Evolutionary conservation across 1,284 basidiomycete genomes (phyloP), one percentile per base, ranked within the genome.

Genomic region (Sporisorium iseilematis-ciliati): DNA sequence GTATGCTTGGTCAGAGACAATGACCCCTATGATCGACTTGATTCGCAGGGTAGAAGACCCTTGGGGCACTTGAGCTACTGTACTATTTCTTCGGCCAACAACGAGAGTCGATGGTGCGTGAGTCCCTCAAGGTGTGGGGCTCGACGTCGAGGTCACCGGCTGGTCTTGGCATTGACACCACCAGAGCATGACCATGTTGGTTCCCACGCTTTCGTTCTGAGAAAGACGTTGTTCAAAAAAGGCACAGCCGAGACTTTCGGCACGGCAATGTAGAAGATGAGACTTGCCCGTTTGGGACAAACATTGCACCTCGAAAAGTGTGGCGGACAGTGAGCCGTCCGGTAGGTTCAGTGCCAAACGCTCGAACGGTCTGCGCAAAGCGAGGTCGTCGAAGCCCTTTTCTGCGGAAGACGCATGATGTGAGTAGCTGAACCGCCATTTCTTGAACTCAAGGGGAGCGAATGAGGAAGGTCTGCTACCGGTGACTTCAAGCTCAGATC

Each of bases 111-210:
- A 53, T 59, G 56, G 60, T 55, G 46, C 49, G 60, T 63, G 59
- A 35, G 46, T 21, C 26, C 16, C 16, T 14, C 38, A 12, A 21
- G 26, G 29, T 25, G 35, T 20, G 33, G 33, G 12, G 33, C 7
- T 20, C 23, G 31, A 31, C 31, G n/a, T 45, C 45, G 35, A 66
- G 65, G 43, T 69, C 60, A 26, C 65, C 65, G 65, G 65, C 51
- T 55, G 35, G 65, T 49, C 65, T 68, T 63, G 65, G 65, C 65
- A 51, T 7, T 14, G 29, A 50, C 25, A 40, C 46, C 42, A 57
- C 53, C 43, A 38, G 3, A n/a, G 31, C 14, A 8, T 23, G 31
- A 52, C n/a, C 11, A 45, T 31, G 41, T 23, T 23, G 14, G 20
- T 38, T 16, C 35, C 33, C 33, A 33, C 33, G 11, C 33, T 33